Evolutionary conservation across 176 grass and related monocot genomes (phyloP).

Genomic region (Avena insularis): DNA sequence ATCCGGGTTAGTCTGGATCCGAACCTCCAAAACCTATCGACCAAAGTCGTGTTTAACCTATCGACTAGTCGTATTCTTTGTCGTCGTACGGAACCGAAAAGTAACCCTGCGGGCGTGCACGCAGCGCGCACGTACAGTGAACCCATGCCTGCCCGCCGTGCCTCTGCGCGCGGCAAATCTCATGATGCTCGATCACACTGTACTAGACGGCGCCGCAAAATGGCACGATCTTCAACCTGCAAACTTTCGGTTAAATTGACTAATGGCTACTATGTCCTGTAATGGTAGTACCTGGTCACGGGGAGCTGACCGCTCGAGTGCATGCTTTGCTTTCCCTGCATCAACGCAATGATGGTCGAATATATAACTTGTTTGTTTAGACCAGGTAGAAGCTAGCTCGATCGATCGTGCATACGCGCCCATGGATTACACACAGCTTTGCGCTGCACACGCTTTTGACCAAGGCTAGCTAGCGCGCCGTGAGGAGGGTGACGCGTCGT

Average conservation of each 20-base stretch:
- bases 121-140: background rate
- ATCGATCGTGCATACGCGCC: background rate
- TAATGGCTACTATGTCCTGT: constrained; percentile 13
- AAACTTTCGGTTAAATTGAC: constrained; percentile 43
- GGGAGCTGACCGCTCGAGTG: background rate
- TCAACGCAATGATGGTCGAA: background rate
- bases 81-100: background rate
- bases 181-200: background rate
- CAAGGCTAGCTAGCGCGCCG: background rate
- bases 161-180: background rate
- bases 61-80: background rate
- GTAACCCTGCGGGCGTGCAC: background rate
- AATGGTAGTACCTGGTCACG: too few relatives aligned
- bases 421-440: background rate
- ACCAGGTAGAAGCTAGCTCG: background rate
- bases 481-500: background rate
- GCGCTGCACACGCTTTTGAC: constrained; percentile 17
- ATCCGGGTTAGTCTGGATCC: background rate
- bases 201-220: constrained; percentile 40
- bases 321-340: background rate
- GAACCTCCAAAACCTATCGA: background rate
- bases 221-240: background rate
- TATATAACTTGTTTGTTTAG: background rate
- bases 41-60: background rate
- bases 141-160: background rate